Conservation (phyloP, 2,329 filamentous ascomycete genomes). For the Curvularia sp. region DNA sequence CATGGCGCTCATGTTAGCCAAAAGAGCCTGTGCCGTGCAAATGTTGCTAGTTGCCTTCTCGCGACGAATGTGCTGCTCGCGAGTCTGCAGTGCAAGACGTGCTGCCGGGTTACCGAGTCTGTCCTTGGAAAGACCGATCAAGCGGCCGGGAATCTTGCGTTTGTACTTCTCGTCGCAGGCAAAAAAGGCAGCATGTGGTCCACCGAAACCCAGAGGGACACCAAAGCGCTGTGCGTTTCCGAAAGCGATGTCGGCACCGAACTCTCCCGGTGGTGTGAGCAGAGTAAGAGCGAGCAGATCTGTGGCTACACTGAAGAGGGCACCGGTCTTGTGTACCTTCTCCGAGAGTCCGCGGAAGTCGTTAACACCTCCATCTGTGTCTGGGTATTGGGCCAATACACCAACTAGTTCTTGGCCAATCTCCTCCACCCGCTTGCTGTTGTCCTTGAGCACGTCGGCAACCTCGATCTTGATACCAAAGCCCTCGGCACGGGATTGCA, state of each 20-base stretch:
- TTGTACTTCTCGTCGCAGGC: conserved; percentile 90
- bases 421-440: conserved; percentile 70
- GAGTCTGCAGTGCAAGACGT: conserved; percentile 84
- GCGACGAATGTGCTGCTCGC: conserved; percentile 93
- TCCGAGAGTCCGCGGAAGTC: conserved; percentile 79
- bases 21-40: conserved; percentile 90
- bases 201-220: conserved; percentile 89
- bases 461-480: conserved; percentile 83
- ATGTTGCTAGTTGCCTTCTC: conserved; percentile 98
- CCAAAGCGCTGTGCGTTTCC: conserved; percentile 91
- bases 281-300: conserved; percentile 87
- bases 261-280: conserved; percentile 88
- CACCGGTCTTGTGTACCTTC: conserved; percentile 76
- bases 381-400: conserved; percentile 93
- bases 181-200: conserved; percentile 97
- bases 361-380: conserved; percentile 80
- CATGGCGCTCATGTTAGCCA: conserved; percentile 95
- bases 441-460: conserved; percentile 72
- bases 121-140: conserved; percentile 92
- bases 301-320: conserved; percentile 84
- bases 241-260: conserved; percentile 93
- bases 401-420: conserved; percentile 84
- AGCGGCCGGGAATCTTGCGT: conserved; percentile 88
- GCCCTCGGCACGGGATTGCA: conserved; percentile 85
- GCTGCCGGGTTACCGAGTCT: conserved; percentile 81